Base-by-base conservation (phyloP, 495 filamentous ascomycete genomes). In the Hypoxylon fuscum region DNA sequence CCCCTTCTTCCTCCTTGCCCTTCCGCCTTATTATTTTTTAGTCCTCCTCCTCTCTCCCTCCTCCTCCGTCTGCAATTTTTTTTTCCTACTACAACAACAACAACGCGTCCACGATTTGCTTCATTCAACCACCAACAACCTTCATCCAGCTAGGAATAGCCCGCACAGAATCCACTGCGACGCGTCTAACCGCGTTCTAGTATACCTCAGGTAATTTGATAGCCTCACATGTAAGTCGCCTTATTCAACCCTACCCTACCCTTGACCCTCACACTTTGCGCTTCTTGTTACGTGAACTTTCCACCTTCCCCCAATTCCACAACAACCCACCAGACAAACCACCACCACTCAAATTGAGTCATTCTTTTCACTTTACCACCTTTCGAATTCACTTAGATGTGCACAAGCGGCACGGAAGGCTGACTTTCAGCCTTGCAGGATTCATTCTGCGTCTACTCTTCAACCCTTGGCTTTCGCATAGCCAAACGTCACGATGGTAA, bases 361-460 rank as follows among this genome's bases (percentile, higher is more conserved):
- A 45, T 46, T 44, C 43, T 59, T 34, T 43, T 37, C 32, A 29
- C 27, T 55, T 7, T 41, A 29, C 14, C 14, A 10, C 10, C 50
- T 43, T 43, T 29, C 10, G 21, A 44, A 45, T 35, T 12, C 48
- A 66, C 60, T 61, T 66, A 37, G 29, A 65, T 34, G 48, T 50
- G 40, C 50, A 11, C 27, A 25, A n/a, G 44, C 27, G 27, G 31
- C 14, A 41, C 17, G 49, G 70, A 50, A 74, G 77, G 72, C 74
- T 76, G 73, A 74, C 65, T 60, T 64, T 72, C 72, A 74, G 75
- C 70, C 75, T 76, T 72, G 70, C 73, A 77, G 66, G 52, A 59
- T 47, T 52, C 64, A 43, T 56, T 52, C 52, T 57, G 40, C 63
- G 48, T 42, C 63, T 57, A 47, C 21, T 66, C 47, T 37, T 59